These are phyloP conservation scores for Botrytis byssoidea DNA, from an alignment of 2,329 filamentous ascomycete genomes.

Conservation along the genomic window DNA sequence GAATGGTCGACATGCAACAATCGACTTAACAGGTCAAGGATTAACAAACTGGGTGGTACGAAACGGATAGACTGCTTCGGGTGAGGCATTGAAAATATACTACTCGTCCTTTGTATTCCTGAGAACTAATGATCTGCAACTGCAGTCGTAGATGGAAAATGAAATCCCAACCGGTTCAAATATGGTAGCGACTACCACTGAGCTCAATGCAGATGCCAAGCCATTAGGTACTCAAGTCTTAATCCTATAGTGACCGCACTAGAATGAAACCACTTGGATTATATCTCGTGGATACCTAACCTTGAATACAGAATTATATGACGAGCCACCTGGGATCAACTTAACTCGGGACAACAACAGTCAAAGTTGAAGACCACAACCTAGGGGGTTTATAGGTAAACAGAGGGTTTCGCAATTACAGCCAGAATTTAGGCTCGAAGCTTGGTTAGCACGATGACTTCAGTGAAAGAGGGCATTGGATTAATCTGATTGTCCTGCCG, in stretches of 20 bases:
- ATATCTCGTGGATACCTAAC: constrained; percentile 43
- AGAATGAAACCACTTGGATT: constrained; percentile 52
- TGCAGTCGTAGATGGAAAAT: not conserved
- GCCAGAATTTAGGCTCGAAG: not conserved
- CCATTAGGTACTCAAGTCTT: not conserved
- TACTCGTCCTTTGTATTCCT: not conserved
- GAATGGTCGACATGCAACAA: not conserved
- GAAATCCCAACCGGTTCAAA: no score
- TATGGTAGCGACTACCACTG: not conserved
- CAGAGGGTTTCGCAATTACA: no score
- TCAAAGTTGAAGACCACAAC: not conserved
- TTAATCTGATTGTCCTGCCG: not conserved
- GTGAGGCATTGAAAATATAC: not conserved
- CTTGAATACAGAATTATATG: not conserved
- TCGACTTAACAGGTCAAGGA: not conserved
- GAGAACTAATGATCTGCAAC: not conserved
- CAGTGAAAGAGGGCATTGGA: rapidly evolving
- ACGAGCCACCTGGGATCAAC: no score
- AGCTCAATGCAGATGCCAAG: not conserved
- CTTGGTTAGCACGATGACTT: rapidly evolving
- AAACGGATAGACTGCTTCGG: no score
- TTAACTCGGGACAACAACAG: rapidly evolving
- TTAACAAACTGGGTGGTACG: no score
- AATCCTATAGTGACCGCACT: no score
- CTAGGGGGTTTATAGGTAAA: not conserved